Evolutionary conservation across 1,284 basidiomycete genomes (phyloP), one percentile per base, ranked within the genome.

Genomic region (Lentinula novae-zelandiae): DNA sequence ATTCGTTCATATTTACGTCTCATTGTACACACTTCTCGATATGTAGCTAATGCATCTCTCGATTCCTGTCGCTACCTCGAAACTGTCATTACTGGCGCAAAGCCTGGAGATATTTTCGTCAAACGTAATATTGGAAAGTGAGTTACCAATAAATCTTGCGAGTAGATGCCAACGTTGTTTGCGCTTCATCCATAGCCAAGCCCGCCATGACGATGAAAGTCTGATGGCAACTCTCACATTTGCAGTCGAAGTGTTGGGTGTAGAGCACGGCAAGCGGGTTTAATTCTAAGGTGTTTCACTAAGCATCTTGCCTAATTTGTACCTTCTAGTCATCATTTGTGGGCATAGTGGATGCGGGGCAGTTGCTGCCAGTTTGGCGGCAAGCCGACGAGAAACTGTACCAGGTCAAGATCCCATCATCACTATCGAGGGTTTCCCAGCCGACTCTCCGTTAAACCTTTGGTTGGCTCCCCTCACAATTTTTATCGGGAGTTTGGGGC

Each of bases 261-360:
- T 96, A 48, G 82, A 91, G 73, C 90, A 98, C 76, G 84, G 92
- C 93, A 69, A 70, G 80, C 12, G 36, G 36, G 12, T 72, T 69
- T 70, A 67, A 40, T 60, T 50, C 60, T 52, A 62, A 50, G 53
- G 56, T 74, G 73, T 71, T 70, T 62, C 50, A 27, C 33, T 2
- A 63, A 62, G 58, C 63, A 56, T 53, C 59, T 60, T 62, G 61
- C 59, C 54, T 77, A 36, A 5, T 31, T 13, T 95, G 15, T 31
- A 36, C 51, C 53, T 39, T 55, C 64, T 50, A 64, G 63, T 90
- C 8, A 59, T 62, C 12, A 40, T 65, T 31, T 60, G 89, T 22
- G 93, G 93, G 44, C 93, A 95, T 73, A 88, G 87, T 6, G 77
- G 84, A 64, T 95, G 93, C 69, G 93, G 92, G 62, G 93, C 92